Conservation (phyloP, 768 basidiomycete genomes). For the Serendipita vermifera region DNA sequence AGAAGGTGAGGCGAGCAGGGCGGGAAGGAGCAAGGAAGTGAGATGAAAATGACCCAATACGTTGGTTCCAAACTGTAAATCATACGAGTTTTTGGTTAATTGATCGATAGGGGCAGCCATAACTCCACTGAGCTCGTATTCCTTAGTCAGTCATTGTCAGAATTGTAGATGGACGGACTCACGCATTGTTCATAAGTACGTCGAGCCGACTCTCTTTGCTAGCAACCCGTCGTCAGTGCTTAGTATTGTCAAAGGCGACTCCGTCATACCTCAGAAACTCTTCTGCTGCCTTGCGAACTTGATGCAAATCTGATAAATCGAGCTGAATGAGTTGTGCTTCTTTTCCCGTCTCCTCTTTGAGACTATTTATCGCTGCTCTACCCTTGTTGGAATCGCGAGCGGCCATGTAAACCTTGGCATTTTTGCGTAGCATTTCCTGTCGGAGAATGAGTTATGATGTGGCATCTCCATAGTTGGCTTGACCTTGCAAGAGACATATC, state of each 20-base stretch:
- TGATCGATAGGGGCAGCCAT: constrained; percentile 22
- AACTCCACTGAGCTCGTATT: constrained; percentile 25
- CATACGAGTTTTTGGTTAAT: constrained; percentile 30
- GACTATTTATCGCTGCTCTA: constrained; percentile 18
- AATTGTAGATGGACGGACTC: not conserved
- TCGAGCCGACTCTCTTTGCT: not conserved
- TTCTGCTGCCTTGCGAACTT: constrained; percentile 12
- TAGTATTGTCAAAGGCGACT: not conserved
- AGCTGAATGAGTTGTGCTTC: not conserved
- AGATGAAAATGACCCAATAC: constrained; percentile 43
- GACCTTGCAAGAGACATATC: not conserved
- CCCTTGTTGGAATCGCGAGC: constrained; percentile 20
- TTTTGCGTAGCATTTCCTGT: constrained; percentile 18
- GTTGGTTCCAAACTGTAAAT: constrained; percentile 21
- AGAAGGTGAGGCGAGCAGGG: constrained; percentile 26
- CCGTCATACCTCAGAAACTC: constrained; percentile 11
- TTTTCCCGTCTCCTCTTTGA: constrained; percentile 12
- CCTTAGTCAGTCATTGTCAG: too few relatives aligned
- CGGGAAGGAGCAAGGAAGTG: constrained; percentile 40
- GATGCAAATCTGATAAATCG: constrained; percentile 11
- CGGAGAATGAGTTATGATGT: not conserved
- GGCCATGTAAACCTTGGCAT: constrained; percentile 24
- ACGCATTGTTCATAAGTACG: constrained; percentile 7
- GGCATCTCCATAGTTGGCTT: not conserved
- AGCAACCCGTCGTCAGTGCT: not conserved